Evolutionary conservation across 176 grass and related monocot species (phyloP).

Genomic region (Juncus inflexus): DNA sequence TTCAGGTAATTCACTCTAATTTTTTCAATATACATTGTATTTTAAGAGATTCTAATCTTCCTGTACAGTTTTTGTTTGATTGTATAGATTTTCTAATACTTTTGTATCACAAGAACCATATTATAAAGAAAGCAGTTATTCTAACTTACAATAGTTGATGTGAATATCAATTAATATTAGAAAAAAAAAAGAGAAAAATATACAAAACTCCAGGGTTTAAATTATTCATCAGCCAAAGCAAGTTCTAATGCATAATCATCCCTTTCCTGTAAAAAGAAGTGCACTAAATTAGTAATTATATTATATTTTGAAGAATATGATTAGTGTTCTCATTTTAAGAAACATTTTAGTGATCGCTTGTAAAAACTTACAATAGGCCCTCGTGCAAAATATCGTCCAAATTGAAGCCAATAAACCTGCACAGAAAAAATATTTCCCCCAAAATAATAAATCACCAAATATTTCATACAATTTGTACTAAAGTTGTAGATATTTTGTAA

Average conservation of each 20-base stretch:
- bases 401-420: slow-evolving; percentile 97
- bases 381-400: slow-evolving; percentile 93
- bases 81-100: too few species aligned
- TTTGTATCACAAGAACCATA: too few species aligned
- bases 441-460: slow-evolving; percentile 23
- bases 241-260: slow-evolving; percentile 92
- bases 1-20: too few species aligned
- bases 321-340: background rate
- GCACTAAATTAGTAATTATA: background rate
- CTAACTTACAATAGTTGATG: too few species aligned
- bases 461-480: slow-evolving; percentile 3
- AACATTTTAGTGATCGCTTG: background rate
- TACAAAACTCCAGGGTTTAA: too few species aligned
- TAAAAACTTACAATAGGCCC: slow-evolving; percentile 66
- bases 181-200: too few species aligned
- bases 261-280: slow-evolving; percentile 54
- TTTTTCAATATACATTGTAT: too few species aligned
- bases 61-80: too few species aligned
- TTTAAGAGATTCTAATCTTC: too few species aligned
- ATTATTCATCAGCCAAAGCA: slow-evolving; percentile 83
- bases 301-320: background rate
- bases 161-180: too few species aligned
- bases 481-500: background rate
- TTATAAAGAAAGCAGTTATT: too few species aligned
- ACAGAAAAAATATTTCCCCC: background rate